Percentiles rank a stretch among this genome's conserved stretches.
phyloP scores from a whole-genome alignment of 805 yeast species.

The Ogataea neopini region DNA sequence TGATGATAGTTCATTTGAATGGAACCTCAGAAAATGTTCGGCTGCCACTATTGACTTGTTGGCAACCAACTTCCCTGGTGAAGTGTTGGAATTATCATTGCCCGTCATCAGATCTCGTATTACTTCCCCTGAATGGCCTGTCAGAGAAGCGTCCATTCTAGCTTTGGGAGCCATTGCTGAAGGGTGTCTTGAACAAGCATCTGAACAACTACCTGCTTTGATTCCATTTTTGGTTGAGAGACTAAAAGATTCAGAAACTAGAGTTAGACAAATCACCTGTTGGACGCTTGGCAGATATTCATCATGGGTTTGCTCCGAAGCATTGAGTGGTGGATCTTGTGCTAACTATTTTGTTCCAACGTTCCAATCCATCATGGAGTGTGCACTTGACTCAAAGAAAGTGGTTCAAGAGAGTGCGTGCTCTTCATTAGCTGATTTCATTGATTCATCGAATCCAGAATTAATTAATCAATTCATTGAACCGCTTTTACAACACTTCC shows the following conservation, averaged over 20 bases:
- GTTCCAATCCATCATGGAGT: conserved; percentile 68
- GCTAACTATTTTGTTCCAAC: conserved; percentile 74
- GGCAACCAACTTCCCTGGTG: conserved; percentile 65
- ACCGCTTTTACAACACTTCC: conserved; percentile 68
- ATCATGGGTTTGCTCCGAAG: conserved; percentile 76
- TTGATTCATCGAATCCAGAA: conserved; percentile 70
- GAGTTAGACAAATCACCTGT: conserved; percentile 90
- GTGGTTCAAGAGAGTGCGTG: conserved; percentile 97
- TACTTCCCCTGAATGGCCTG: conserved; percentile 75
- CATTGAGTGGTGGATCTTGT: conserved; percentile 58
- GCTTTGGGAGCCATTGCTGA: conserved; percentile 96
- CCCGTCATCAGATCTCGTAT: conserved; percentile 77
- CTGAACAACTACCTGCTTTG: conserved; percentile 72
- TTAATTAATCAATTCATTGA: conserved; percentile 63
- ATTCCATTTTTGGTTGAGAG: conserved; percentile 85
- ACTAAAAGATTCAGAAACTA: conserved; percentile 70
- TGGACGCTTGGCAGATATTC: conserved; percentile 93
- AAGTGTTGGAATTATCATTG: conserved; percentile 64
- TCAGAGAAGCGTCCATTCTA: conserved; percentile 88
- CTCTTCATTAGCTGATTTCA: conserved; percentile 78
- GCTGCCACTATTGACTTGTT: conserved; percentile 90
- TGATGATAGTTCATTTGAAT: conserved; percentile 66
- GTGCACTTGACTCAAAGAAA: conserved; percentile 80
- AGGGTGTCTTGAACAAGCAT: conserved; percentile 74
- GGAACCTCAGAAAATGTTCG: conserved; percentile 92